Base-by-base conservation (phyloP, 1,284 basidiomycete genomes). In the Heterobasidion parviporum region DNA sequence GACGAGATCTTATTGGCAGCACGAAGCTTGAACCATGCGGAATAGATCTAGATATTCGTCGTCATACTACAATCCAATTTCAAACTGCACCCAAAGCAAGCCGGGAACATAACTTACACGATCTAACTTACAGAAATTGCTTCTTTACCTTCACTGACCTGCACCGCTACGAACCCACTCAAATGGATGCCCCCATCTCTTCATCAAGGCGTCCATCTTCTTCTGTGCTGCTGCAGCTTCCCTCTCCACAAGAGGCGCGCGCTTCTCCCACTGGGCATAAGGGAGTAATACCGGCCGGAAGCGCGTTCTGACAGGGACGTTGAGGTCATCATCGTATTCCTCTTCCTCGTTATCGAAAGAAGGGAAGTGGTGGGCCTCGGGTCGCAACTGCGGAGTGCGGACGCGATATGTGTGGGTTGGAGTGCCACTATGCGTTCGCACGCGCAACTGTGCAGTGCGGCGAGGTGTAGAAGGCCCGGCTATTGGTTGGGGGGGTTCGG, bases 251-350 rank as follows among this genome's bases (percentile, higher is more conserved):
- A 51, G 51, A 3, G 59, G 59, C 8, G 59, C 59, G 10, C 59
- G 59, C n/a, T 60, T 56, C 32, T 47, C 46, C 59, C 59, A 60
- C 47, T 60, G 59, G 12, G 5, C 49, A 34, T 59, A 54, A 54
- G 60, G 56, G 1, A 56, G 51, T 15, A 60, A 53, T 8, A 60
- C 59, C 0, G 59, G 59, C 2, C 59, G 56, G 50, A 60, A 60
- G 20, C 59, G 59, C 18, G 54, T 56, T 36, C 52, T 50, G 9
- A 34, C 38, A 8, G 59, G 59, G 34, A 57, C 18, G 8, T 44
- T n/a, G 7, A 52, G 50, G n/a, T 60, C 59, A 8, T 57, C 47
- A 2, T 43, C 53, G 34, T 14, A 46, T 18, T 38, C 54, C 14
- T 45, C 51, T 0, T 49, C 53, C 5, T n/a, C 50, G 33, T 35